These are phyloP conservation scores for Rhododendron ferrugineum DNA, from an alignment of 148 eudicot genomes.

Conservation along the genomic window DNA sequence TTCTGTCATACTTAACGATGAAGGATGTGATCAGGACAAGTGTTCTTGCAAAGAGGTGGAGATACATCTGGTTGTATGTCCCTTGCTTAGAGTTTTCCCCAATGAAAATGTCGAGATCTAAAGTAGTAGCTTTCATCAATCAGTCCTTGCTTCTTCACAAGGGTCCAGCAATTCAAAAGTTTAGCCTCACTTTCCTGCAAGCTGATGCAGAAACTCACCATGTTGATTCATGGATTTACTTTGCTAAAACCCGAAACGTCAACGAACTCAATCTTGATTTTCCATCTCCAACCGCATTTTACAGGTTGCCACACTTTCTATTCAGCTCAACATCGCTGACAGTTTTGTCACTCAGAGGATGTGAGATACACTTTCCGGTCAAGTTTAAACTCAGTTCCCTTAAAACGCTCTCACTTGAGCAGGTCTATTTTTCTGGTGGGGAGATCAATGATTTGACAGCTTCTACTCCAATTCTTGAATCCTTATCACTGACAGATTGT, in stretches of 20 bases:
- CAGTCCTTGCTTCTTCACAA: no score
- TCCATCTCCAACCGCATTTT: no score
- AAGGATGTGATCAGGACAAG: no score
- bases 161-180: neutral
- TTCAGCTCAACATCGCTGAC: neutral
- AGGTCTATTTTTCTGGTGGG: neutral
- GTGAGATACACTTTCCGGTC: neutral
- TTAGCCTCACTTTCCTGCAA: neutral
- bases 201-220: neutral
- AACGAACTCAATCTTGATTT: constrained; percentile 5
- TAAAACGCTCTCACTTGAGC: neutral
- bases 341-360: neutral
- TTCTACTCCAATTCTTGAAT: constrained; percentile 6
- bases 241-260: neutral
- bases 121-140: no score
- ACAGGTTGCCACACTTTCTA: no score
- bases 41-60: no score
- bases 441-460: neutral
- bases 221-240: constrained; percentile 1
- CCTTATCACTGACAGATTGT: constrained; percentile 3
- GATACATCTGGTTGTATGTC: no score
- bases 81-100: no score
- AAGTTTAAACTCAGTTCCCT: neutral
- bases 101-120: no score
- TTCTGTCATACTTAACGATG: no score